These are phyloP conservation scores for Pyricularia sp. DNA, from an alignment of 2,329 filamentous ascomycete genomes.

Conservation along the genomic window DNA sequence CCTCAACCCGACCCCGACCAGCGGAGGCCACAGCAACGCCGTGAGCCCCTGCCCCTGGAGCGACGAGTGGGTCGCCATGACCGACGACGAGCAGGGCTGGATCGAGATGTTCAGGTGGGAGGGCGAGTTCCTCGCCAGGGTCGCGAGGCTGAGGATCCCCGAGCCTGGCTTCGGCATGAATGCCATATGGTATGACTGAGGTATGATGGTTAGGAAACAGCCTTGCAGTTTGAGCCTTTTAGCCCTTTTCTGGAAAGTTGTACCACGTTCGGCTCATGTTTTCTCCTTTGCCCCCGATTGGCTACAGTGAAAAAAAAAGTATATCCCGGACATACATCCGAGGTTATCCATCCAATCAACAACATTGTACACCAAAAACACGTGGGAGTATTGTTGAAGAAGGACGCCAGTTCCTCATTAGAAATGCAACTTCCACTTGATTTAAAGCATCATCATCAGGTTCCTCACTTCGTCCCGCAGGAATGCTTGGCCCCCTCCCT, in stretches of 20 bases:
- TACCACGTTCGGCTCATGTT: neutral
- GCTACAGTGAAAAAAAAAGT: neutral
- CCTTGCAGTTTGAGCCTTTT: neutral
- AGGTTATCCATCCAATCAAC: neutral
- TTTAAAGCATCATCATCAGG: neutral
- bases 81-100: conserved; percentile 80
- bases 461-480: neutral
- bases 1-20: conserved; percentile 76
- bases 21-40: conserved; percentile 81
- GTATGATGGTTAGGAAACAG: neutral
- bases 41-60: conserved; percentile 76
- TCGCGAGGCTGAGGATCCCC: conserved; percentile 66
- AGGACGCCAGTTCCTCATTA: too few relatives aligned
- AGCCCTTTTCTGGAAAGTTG: neutral
- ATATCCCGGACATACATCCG: neutral
- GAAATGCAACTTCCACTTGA: neutral
- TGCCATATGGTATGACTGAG: conserved; percentile 82
- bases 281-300: neutral
- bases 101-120: conserved; percentile 83
- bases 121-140: conserved; percentile 69
- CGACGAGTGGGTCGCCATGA: conserved; percentile 84
- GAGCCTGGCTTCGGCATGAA: conserved; percentile 96
- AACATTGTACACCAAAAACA: neutral
- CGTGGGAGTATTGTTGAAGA: neutral
- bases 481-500: neutral